These are phyloP conservation scores for Ceratobasidium sp. DNA, from an alignment of 1,284 basidiomycete species.

Conservation along the genomic window DNA sequence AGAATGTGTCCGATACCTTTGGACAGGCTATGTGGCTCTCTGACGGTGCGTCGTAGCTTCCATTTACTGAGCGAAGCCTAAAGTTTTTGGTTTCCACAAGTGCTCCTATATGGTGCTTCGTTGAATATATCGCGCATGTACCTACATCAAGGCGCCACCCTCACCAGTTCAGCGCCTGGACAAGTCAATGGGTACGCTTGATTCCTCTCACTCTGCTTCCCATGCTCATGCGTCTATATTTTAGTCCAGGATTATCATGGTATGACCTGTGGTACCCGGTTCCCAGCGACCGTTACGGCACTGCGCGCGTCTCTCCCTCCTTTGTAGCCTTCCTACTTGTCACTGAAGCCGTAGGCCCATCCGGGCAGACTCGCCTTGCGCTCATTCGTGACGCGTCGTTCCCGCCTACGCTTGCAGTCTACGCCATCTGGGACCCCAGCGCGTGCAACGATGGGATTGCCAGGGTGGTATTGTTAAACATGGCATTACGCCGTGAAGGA, in stretches of 20 bases:
- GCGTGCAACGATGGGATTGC: conserved; percentile 47
- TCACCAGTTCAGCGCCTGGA: conserved; percentile 55
- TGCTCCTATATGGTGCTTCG: conserved; percentile 55
- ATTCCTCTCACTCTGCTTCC: conserved; percentile 47
- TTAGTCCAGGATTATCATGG: conserved; percentile 48
- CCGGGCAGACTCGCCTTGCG: conserved; percentile 52
- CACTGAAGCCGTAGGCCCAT: conserved; percentile 55
- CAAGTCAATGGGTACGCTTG: conserved; percentile 54
- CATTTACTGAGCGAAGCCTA: background rate
- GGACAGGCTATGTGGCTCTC: conserved; percentile 57
- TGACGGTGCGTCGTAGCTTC: conserved; percentile 51
- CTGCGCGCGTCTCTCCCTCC: conserved; percentile 55
- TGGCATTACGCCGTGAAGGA: conserved; percentile 51
- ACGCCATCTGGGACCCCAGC: conserved; percentile 55
- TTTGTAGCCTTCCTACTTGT: conserved; percentile 57
- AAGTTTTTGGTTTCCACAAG: conserved; percentile 51
- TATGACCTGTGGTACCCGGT: conserved; percentile 58
- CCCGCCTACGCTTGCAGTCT: conserved; percentile 53
- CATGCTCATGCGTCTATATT: conserved; percentile 5
- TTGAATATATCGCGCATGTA: conserved; percentile 57
- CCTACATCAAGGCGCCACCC: conserved; percentile 56
- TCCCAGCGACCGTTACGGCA: conserved; percentile 54
- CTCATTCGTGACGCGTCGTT: conserved; percentile 50
- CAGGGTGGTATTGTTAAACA: conserved; percentile 55
- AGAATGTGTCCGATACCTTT: conserved; percentile 57